Percentiles rank a stretch among this genome's conserved stretches.
phyloP scores from a whole-genome alignment of 2,329 filamentous ascomycete genomes.

The Pseudopithomyces chartarum region DNA sequence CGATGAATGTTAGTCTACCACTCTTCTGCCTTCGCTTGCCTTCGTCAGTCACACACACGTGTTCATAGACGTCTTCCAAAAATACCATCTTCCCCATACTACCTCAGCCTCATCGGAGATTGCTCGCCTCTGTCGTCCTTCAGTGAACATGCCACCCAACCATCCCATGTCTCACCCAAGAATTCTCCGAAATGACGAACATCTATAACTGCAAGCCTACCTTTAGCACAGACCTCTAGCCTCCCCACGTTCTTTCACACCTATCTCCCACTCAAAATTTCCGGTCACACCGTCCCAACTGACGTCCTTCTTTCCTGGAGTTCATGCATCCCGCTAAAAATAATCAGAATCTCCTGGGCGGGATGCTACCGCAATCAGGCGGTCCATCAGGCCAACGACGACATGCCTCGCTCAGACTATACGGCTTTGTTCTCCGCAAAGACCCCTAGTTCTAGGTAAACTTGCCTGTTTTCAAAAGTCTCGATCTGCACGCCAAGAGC shows the following conservation, averaged over 20 bases:
- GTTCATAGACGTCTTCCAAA: neutral
- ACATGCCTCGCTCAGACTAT: too few species aligned
- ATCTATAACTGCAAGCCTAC: neutral
- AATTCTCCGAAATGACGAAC: conserved; percentile 1
- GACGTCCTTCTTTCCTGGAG: neutral
- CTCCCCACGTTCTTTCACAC: neutral
- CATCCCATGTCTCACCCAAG: neutral
- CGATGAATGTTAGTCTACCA: neutral
- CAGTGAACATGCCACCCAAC: neutral
- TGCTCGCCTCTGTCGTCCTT: conserved; percentile 1
- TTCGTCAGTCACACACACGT: neutral
- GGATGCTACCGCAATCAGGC: too few species aligned
- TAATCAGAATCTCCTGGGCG: neutral
- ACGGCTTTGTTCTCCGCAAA: too few species aligned
- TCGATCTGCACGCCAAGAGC: too few species aligned
- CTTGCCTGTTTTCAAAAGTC: too few species aligned
- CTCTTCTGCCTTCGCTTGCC: neutral
- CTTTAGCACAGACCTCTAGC: neutral
- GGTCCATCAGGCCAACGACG: too few species aligned
- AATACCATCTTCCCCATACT: conserved; percentile 3
- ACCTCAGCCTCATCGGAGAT: conserved; percentile 5
- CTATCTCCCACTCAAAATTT: neutral
- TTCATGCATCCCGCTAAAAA: conserved; percentile 2
- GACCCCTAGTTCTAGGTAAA: too few species aligned
- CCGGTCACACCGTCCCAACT: neutral